Evolutionary conservation across 2,329 filamentous ascomycete genomes (phyloP), one percentile per base, ranked within the genome.

Genomic region (Exophiala sp.): DNA sequence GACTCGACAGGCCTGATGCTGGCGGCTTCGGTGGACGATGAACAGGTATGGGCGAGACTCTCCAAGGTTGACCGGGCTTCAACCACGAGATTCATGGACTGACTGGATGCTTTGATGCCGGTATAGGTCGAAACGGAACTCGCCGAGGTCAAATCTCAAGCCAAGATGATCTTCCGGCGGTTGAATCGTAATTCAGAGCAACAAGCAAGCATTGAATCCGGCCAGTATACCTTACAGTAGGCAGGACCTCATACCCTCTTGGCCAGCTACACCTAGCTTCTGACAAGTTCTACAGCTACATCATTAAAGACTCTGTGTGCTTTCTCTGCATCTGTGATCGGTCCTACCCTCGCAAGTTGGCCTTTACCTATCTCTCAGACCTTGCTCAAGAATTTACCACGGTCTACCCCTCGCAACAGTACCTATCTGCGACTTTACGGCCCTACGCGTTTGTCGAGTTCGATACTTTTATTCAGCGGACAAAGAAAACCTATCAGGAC

Each of bases 401-500:
- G 58, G 89, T 85, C 50, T 94, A 98, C 76, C 79, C 83, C 41
- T 66, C 79, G 14, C 66, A 76, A 48, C 85, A 93, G 70, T 83
- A 95, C 61, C 81, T 85, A 64, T 81, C 79, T 35, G 81, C 87
- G 0, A 74, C 76, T 27, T 80, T 94, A 58, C 86, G 91, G 19
- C 91, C 93, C 4, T 98, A 97, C 71, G 90, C 89, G 52, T 97
- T 95, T 67, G 90, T 95, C 75, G 89, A 95, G 67, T 98, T 98
- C 68, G 94, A 98, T 71, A 95, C 86, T 57, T 97, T 95, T 74
- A 95, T 98, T 70, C 79, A 85, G 66, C 85, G 88, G 66, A 95
- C 90, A 34, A 93, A 91, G 72, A 85, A 89, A 62, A 89, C 90
- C 22, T 98, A 98, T 71, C 87, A 93, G 62, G 93, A 98, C 69